Base-by-base conservation (phyloP, 108 stramenopile species). In the Nannochloropsis salina region DNA sequence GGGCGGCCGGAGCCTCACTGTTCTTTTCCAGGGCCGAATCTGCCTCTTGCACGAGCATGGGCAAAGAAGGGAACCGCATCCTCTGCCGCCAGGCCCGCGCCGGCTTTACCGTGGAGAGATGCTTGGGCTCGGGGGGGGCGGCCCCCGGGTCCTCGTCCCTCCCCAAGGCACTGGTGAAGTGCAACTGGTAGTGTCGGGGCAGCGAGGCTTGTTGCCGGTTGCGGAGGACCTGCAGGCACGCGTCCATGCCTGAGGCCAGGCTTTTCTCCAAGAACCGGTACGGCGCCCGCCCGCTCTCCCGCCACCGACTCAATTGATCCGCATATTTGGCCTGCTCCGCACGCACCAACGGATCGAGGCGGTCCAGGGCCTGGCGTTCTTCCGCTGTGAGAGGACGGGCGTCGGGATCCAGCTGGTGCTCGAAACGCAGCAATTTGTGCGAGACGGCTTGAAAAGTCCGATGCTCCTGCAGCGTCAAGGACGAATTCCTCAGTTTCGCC, bases 351-450 rank as follows among this genome's bases (percentile, higher is more conserved):
- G 61, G 61, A 4, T 15, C 61, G 20, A 74, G 61, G 15, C n/a
- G 15, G 20, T 74, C 61, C 20, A 74, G 61, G 6, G 61, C n/a
- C 61, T 74, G 61, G 4, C 61, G 61, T 74, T 74, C 61, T 3
- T 74, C 61, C n/a, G 61, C 2, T n/a, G 61, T 74, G 61, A 74
- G 61, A n/a, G 61, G 61, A 74, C 61, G 61, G 61, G 61, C 61
- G 61, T 74, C 61, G 20, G n/a, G 15, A n/a, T 74, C 61, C 61
- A 74, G 61, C 6, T 74, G 61, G 15, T 74, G 61, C 4, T 74
- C 61, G 61, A 6, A 74, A n/a, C 61, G 61, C 15, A 74, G n/a
- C 8, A n/a, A n/a, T n/a, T 74, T 74, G 4, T n/a, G 61, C 3
- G 61, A 74, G 61, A 74, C 4, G 6, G 61, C 6, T 74, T 74